These are phyloP conservation scores for Leccinum sublutescens DNA, from an alignment of 768 basidiomycete species.

Conservation along the genomic window DNA sequence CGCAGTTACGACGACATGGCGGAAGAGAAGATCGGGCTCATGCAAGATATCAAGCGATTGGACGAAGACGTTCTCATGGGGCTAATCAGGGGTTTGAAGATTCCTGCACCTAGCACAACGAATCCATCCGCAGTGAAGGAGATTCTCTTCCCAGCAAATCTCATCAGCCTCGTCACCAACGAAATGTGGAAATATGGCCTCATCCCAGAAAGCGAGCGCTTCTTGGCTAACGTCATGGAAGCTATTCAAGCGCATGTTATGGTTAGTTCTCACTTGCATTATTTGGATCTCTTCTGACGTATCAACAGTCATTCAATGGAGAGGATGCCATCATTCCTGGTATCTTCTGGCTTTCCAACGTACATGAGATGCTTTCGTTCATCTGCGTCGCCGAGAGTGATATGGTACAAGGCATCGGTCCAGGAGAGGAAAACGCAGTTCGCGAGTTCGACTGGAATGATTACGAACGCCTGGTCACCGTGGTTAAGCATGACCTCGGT, in stretches of 20 bases:
- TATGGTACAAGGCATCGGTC: slow-evolving; percentile 96
- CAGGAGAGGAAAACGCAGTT: slow-evolving; percentile 88
- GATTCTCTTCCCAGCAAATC: slow-evolving; percentile 97
- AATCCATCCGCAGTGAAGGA: slow-evolving; percentile 96
- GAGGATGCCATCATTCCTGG: slow-evolving; percentile 97
- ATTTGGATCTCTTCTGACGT: slow-evolving; percentile 7
- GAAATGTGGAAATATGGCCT: slow-evolving; percentile 99
- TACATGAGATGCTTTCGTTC: slow-evolving; percentile 98
- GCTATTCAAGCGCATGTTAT: slow-evolving; percentile 96
- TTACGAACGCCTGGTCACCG: slow-evolving; percentile 94
- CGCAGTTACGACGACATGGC: slow-evolving; percentile 82
- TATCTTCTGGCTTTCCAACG: slow-evolving; percentile 99
- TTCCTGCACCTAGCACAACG: slow-evolving; percentile 84
- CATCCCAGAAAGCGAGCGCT: slow-evolving; percentile 94
- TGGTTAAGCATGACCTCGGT: slow-evolving; percentile 98
- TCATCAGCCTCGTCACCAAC: slow-evolving; percentile 97
- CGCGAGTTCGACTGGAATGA: slow-evolving; percentile 96
- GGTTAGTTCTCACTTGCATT: slow-evolving; percentile 52
- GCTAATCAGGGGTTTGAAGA: slow-evolving; percentile 87
- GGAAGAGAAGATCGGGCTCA: slow-evolving; percentile 91
- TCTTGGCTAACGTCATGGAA: slow-evolving; percentile 99
- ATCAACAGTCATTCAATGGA: slow-evolving; percentile 72
- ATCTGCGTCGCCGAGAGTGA: slow-evolving; percentile 99
- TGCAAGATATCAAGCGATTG: slow-evolving; percentile 85
- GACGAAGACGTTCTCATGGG: slow-evolving; percentile 94